These are phyloP conservation scores for Volvariella volvacea DNA, from an alignment of 1,284 basidiomycete species.

Conservation along the genomic window DNA sequence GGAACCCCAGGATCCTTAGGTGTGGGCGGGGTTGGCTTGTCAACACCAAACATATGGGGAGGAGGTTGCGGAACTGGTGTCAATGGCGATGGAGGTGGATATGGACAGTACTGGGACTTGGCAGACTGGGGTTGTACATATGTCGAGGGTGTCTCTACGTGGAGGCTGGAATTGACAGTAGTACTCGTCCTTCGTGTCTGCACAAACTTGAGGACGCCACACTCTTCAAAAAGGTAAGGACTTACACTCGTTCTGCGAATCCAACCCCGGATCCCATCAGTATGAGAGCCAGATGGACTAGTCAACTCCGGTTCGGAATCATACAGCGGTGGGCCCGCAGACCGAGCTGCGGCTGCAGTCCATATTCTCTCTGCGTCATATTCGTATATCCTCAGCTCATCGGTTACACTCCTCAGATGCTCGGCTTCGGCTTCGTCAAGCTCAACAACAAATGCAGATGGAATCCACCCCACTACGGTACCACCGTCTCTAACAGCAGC, in stretches of 20 bases:
- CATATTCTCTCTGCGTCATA: conserved; percentile 41
- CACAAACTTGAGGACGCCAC: too few species aligned
- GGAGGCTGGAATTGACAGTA: conserved; percentile 6
- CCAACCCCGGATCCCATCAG: too few species aligned
- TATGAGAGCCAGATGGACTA: background rate
- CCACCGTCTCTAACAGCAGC: conserved; percentile 56
- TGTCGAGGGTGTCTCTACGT: conserved; percentile 6
- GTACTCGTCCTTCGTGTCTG: background rate
- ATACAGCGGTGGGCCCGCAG: conserved; percentile 17
- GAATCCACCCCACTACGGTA: conserved; percentile 64
- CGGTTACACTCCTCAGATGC: conserved; percentile 30
- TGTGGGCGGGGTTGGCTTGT: conserved; percentile 24
- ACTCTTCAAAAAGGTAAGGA: too few species aligned
- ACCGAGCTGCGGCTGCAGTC: conserved; percentile 28
- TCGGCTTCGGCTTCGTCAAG: conserved; percentile 40
- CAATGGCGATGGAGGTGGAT: conserved; percentile 34
- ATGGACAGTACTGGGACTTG: conserved; percentile 15
- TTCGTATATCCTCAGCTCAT: conserved; percentile 37
- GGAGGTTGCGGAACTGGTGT: conserved; percentile 35
- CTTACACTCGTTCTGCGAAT: too few species aligned
- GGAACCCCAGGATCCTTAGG: conserved; percentile 2
- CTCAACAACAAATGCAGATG: conserved; percentile 46
- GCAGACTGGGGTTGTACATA: background rate
- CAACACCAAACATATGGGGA: conserved; percentile 14
- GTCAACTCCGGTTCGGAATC: conserved; percentile 16